phyloP scores from a whole-genome alignment of 371 early-diverging fungal genomes.

The Rhizomucor pusillus region DNA sequence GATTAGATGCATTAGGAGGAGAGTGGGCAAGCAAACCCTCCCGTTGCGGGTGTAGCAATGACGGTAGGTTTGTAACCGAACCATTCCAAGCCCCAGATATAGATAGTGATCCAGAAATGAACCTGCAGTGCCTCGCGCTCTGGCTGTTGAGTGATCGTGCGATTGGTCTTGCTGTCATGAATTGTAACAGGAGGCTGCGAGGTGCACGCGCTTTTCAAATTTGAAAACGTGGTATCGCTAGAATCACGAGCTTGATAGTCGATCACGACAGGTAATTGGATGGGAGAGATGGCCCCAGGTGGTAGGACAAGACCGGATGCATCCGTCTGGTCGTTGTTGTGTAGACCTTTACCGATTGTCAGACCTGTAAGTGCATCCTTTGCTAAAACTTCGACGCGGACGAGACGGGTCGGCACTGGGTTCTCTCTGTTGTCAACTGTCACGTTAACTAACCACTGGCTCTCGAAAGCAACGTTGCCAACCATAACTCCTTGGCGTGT shows the following conservation, averaged over 20 bases:
- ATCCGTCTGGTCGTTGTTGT: constrained; percentile 19
- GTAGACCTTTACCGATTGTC: constrained; percentile 34
- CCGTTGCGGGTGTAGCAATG: constrained; percentile 39
- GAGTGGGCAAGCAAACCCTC: constrained; percentile 42
- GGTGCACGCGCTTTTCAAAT: constrained; percentile 31
- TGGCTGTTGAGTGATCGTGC: constrained; percentile 15
- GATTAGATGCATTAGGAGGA: too few relatives aligned
- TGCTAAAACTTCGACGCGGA: constrained; percentile 26
- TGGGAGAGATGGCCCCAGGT: constrained; percentile 31
- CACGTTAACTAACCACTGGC: constrained; percentile 41
- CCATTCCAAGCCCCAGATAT: constrained; percentile 37
- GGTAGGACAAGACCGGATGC: constrained; percentile 19
- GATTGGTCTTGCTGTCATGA: constrained; percentile 11
- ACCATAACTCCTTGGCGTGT: constrained; percentile 38
- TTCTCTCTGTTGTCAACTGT: constrained; percentile 44
- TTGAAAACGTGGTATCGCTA: constrained; percentile 36
- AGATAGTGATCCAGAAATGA: constrained; percentile 43
- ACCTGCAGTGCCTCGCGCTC: constrained; percentile 31
- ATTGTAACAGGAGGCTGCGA: constrained; percentile 16
- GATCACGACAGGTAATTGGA: constrained; percentile 31
- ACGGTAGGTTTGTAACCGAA: constrained; percentile 43
- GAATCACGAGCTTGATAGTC: constrained; percentile 40
- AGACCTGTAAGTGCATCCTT: constrained; percentile 42
- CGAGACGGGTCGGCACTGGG: constrained; percentile 33
- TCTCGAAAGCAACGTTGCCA: constrained; percentile 43